These are phyloP conservation scores for Podospora bellae-mahoneyi DNA, from an alignment of 495 filamentous ascomycete genomes.

Conservation along the genomic window DNA sequence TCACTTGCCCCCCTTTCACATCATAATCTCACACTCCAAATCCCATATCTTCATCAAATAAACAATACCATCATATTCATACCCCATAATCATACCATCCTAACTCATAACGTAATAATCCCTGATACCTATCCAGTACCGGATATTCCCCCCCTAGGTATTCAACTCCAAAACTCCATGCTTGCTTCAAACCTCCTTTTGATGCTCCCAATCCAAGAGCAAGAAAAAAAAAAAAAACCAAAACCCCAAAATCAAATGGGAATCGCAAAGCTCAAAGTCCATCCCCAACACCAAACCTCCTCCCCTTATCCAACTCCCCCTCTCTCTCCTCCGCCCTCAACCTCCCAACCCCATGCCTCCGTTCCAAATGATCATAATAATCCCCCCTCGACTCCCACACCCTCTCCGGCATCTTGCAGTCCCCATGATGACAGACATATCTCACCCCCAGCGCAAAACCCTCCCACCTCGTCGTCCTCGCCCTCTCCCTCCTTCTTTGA, in stretches of 20 bases:
- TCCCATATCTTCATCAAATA: not conserved
- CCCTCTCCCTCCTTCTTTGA: slow-evolving; percentile 20
- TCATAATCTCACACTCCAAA: not conserved
- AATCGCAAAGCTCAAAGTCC: not conserved
- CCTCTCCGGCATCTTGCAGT: slow-evolving; percentile 15
- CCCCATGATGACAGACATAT: slow-evolving; percentile 29
- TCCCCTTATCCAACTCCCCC: slow-evolving; percentile 28
- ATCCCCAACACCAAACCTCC: slow-evolving; percentile 24
- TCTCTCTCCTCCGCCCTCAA: slow-evolving; percentile 25
- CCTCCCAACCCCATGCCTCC: slow-evolving; percentile 22
- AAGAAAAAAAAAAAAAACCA: not conserved
- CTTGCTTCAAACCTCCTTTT: not conserved
- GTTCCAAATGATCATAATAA: slow-evolving; percentile 31
- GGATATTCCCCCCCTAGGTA: not conserved
- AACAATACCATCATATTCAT: not conserved
- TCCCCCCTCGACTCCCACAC: slow-evolving; percentile 26
- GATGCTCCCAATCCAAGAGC: not conserved
- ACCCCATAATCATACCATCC: not conserved
- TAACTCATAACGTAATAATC: not conserved
- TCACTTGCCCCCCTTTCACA: not conserved
- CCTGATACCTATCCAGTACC: not conserved
- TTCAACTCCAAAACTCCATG: not conserved
- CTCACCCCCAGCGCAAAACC: slow-evolving; percentile 33
- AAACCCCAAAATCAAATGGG: not conserved
- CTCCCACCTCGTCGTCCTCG: slow-evolving; percentile 33